Percentiles rank a stretch among this genome's conserved stretches.
Evolutionary conservation across 495 filamentous ascomycete genomes (phyloP).

Genomic region (Elaphomyces granulatus): DNA sequence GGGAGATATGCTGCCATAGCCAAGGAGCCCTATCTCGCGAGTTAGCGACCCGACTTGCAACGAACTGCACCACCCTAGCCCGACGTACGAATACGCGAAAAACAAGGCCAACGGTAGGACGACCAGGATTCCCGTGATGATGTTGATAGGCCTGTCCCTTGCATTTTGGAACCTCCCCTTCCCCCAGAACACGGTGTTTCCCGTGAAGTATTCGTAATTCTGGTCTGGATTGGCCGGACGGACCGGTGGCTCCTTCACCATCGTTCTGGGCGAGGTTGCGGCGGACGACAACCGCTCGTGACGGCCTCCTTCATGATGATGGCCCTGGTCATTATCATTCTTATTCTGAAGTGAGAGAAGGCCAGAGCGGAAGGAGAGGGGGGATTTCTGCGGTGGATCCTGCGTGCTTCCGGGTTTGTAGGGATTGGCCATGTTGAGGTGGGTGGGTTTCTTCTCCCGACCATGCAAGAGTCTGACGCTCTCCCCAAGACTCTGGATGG

Average conservation of each 20-base stretch:
- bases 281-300: conserved; percentile 66
- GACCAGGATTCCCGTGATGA: conserved; percentile 68
- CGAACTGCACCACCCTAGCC: not conserved
- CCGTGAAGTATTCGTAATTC: conserved; percentile 84
- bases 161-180: conserved; percentile 81
- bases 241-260: conserved; percentile 18
- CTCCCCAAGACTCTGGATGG: conserved; percentile 50
- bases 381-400: conserved; percentile 48
- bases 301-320: conserved; percentile 35
- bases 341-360: conserved; percentile 44
- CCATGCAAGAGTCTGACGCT: conserved; percentile 60
- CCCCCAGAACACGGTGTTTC: conserved; percentile 80
- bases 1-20: conserved; percentile 81
- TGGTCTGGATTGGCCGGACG: conserved; percentile 38
- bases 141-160: conserved; percentile 77
- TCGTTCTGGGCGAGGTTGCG: conserved; percentile 41
- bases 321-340: conserved; percentile 27
- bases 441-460: conserved; percentile 38
- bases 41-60: conserved; percentile 3
- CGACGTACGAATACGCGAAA: conserved; percentile 61
- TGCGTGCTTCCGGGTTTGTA: conserved; percentile 35
- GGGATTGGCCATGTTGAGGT: conserved; percentile 41
- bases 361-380: conserved; percentile 56
- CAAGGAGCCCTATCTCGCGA: conserved; percentile 49
- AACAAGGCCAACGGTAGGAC: conserved; percentile 67